Base-by-base conservation (phyloP, 345 rosid genomes). In the Heritiera littoralis region DNA sequence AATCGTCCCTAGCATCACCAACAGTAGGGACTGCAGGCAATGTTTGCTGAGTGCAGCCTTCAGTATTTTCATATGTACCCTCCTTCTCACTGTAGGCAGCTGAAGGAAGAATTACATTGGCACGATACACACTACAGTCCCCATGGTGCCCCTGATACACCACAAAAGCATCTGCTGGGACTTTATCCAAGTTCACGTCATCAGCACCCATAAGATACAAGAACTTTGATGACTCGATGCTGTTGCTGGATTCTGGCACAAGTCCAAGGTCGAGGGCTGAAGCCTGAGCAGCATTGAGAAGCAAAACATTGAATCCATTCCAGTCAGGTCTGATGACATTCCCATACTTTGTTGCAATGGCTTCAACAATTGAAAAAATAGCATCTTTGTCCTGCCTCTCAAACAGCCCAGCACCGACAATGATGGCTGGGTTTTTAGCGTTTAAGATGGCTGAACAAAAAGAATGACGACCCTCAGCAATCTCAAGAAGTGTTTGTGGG, bases 81-180 rank as follows among this genome's bases (percentile, higher is more conserved):
- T 91, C 98, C 85, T 96, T 96, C 89, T 96, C 99, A 8, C 89
- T 91, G 84, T 88, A 96, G 54, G 99, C 99, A 1, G 98, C 72
- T 18, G 98, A 91, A 38, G 98, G 99, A 76, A 96, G 93, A 72
- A 96, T 93, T 63, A 96, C 89, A 75, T 94, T 94, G 81, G 99
- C 98, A 38, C 97, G 91, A 77, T 96, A 91, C 20, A 96, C 97
- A 20, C 93, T 86, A 23, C 56, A 86, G 81, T 96, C 99, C 12
- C 99, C 98, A 64, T 96, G 99, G 87, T 96, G 98, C 15, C 99
- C 99, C 81, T 94, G 98, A 84, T 96, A 96, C 58, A 96, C 93
- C 43, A 96, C 94, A 43, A 96, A 96, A 52, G 98, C 99, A 82
- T 92, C 98, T 40, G 81, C 86, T 11, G 98, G 94, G 77, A 96